A percentile compares a stretch with the other conserved stretches of the same genome.
phyloP scores from a whole-genome alignment of 2,329 filamentous ascomycete species.

The Cryphonectria nitschkei region DNA sequence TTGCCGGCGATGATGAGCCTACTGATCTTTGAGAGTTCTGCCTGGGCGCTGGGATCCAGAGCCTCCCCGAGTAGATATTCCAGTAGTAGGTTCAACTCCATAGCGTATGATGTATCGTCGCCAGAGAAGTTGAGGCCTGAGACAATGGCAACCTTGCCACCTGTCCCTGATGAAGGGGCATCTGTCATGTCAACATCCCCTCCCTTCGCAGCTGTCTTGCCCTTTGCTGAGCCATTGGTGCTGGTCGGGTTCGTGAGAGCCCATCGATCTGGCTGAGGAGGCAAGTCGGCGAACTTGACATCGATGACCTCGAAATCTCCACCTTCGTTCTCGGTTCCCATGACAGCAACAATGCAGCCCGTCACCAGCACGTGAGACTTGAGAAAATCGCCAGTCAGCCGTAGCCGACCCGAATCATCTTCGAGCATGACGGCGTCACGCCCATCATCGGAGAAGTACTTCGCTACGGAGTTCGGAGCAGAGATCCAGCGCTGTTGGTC shows the following conservation, averaged over 20 bases:
- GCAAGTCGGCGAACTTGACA: constrained; percentile 83
- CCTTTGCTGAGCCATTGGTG: constrained; percentile 37
- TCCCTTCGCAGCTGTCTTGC: constrained; percentile 45
- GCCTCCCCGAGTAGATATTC: constrained; percentile 90
- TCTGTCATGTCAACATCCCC: constrained; percentile 64
- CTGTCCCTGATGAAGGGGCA: constrained; percentile 37
- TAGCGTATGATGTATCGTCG: constrained; percentile 68
- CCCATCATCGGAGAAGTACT: constrained; percentile 69
- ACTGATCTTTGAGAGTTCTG: constrained; percentile 69
- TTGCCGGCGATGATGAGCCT: constrained; percentile 91
- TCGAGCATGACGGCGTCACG: constrained; percentile 82
- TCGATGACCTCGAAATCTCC: constrained; percentile 94
- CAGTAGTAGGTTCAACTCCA: constrained; percentile 76
- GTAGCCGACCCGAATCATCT: constrained; percentile 89
- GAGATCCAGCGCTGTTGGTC: constrained; percentile 78
- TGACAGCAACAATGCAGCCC: constrained; percentile 89
- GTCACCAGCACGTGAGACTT: constrained; percentile 77
- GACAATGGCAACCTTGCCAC: constrained; percentile 76
- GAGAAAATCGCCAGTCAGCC: constrained; percentile 73
- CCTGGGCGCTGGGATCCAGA: constrained; percentile 62
- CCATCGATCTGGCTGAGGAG: constrained; percentile 83
- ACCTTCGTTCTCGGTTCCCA: constrained; percentile 90
- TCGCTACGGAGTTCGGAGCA: constrained; percentile 74
- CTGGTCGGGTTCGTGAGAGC: constrained; percentile 58
- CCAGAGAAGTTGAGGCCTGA: constrained; percentile 87